Evolutionary conservation across 108 stramenopile genomes (phyloP).

Genomic region (Phaeodactylum tricornutum): DNA sequence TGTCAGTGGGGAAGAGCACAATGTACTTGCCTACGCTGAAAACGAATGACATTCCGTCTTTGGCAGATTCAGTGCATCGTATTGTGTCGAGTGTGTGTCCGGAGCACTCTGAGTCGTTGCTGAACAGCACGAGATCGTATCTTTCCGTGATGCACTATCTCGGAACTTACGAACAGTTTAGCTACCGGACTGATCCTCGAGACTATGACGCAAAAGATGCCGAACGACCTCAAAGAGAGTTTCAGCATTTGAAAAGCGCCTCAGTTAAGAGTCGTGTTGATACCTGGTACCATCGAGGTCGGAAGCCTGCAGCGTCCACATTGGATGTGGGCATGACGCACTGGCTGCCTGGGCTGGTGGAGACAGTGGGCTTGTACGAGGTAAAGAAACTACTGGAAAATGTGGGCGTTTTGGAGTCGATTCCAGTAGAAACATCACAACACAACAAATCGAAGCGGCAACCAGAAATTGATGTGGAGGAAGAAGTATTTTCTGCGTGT

Average conservation of each 20-base stretch:
- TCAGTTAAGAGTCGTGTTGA: neutral
- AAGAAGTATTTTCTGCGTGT: slow-evolving; percentile 20
- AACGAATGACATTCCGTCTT: slow-evolving; percentile 1
- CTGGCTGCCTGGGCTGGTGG: neutral
- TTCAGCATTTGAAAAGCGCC: too few relatives aligned
- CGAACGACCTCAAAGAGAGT: slow-evolving; percentile 5
- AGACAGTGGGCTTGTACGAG: neutral
- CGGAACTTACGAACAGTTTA: slow-evolving; percentile 16
- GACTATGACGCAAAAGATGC: neutral
- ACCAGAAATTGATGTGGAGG: neutral
- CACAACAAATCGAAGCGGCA: neutral
- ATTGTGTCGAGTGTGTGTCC: slow-evolving; percentile 4
- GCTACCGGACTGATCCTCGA: slow-evolving; percentile 3
- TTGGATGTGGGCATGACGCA: slow-evolving; percentile 1
- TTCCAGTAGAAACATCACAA: neutral
- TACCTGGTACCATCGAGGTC: neutral
- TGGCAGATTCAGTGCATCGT: slow-evolving; percentile 3
- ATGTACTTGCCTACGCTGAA: neutral
- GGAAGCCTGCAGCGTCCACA: neutral
- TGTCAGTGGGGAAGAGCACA: slow-evolving; percentile 1
- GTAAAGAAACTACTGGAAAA: slow-evolving; percentile 3
- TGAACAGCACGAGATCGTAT: too few relatives aligned
- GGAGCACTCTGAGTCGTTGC: neutral
- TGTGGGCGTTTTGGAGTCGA: slow-evolving; percentile 1
- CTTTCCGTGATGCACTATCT: too few relatives aligned